Evolutionary conservation across 805 yeast genomes (phyloP).

Genomic region (Starmera quercuum): DNA sequence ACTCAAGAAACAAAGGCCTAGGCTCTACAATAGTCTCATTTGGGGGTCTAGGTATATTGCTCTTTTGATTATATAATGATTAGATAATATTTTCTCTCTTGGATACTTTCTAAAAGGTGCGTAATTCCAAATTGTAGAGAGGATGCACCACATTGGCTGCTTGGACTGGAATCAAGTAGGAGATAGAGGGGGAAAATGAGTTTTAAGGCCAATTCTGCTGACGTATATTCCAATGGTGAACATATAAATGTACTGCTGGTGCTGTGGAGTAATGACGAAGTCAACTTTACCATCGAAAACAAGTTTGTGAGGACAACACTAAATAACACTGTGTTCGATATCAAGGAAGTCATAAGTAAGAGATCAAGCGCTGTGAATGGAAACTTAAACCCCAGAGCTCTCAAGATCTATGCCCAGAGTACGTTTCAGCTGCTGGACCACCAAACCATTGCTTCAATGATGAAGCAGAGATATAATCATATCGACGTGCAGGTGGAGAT

Average conservation of each 20-base stretch:
- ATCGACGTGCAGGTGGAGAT: slow-evolving; percentile 15
- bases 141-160: no score
- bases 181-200: no score
- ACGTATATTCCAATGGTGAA: background rate
- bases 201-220: background rate
- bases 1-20: no score
- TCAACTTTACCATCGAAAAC: slow-evolving; percentile 9
- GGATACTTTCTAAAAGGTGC: no score
- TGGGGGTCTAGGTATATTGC: no score
- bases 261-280: slow-evolving; percentile 15
- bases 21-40: no score
- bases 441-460: background rate
- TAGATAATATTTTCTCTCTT: no score
- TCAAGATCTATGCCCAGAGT: slow-evolving; percentile 7
- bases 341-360: slow-evolving; percentile 14
- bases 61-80: no score
- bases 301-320: slow-evolving; percentile 14
- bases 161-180: no score
- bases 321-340: slow-evolving; percentile 18
- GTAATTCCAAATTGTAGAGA: no score
- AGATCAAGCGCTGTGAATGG: slow-evolving; percentile 11
- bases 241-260: background rate
- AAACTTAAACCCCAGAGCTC: slow-evolving; percentile 9
- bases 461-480: slow-evolving; percentile 3
- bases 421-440: background rate